Evolutionary conservation across 345 rosid genomes (phyloP).

Genomic region (Citropsis articulata): DNA sequence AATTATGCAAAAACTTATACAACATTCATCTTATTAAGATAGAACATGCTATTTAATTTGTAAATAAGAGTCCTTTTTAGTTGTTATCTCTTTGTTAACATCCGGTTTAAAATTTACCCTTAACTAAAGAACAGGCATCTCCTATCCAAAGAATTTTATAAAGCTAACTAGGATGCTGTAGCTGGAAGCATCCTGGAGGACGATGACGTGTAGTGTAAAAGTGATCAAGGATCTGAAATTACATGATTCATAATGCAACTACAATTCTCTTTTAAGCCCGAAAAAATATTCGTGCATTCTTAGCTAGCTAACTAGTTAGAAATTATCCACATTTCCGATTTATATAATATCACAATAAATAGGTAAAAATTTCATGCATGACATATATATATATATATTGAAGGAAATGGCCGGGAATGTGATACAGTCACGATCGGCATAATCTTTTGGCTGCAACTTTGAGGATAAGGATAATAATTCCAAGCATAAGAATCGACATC

Average conservation of each 20-base stretch:
- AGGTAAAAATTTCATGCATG: background rate
- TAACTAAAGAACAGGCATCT: background rate
- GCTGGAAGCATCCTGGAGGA: background rate
- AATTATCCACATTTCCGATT: no score
- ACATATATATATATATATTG: background rate
- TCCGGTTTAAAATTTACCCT: background rate
- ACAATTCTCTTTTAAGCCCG: background rate
- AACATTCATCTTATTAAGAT: no score
- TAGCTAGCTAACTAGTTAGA: no score
- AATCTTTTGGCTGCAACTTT: background rate
- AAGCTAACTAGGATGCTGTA: background rate
- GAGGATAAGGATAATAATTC: background rate
- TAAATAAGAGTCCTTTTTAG: no score
- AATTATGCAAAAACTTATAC: no score
- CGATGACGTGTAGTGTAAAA: background rate
- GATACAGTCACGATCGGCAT: background rate
- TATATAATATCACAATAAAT: no score
- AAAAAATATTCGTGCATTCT: background rate
- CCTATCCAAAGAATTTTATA: background rate
- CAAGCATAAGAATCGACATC: conserved; percentile 25
- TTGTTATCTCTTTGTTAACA: no score
- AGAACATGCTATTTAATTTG: no score
- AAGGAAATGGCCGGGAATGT: background rate
- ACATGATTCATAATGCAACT: background rate
- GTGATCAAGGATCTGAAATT: background rate